These are phyloP conservation scores for Ormosia semicastrata DNA, from an alignment of 306 rosid genomes.

Conservation along the genomic window DNA sequence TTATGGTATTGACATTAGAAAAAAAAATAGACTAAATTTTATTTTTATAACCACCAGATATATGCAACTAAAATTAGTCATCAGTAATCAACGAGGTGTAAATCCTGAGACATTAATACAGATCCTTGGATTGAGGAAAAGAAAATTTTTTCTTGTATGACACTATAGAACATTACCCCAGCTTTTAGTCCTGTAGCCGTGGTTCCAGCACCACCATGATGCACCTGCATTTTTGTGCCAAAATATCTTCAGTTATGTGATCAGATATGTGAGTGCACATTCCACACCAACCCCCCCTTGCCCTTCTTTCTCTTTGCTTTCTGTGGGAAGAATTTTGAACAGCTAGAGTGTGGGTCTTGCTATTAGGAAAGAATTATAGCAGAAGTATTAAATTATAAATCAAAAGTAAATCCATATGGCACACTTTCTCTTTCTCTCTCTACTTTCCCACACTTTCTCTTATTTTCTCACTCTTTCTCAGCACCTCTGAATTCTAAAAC, in stretches of 20 bases:
- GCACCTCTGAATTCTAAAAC: no score
- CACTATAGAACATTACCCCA: slow-evolving; percentile 57
- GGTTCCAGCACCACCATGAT: slow-evolving; percentile 96
- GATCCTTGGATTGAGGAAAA: not conserved
- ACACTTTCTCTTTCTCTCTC: no score
- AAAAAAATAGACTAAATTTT: not conserved
- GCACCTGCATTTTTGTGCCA: slow-evolving; percentile 63
- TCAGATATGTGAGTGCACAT: not conserved
- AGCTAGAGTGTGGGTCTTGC: not conserved
- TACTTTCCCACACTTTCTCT: no score
- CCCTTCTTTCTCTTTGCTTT: not conserved
- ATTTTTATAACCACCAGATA: not conserved
- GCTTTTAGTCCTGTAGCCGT: slow-evolving; percentile 87
- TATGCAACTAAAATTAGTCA: not conserved
- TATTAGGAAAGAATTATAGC: not conserved
- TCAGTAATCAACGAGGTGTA: not conserved
- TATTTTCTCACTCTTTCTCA: no score
- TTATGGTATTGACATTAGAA: slow-evolving; percentile 19
- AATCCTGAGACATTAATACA: not conserved
- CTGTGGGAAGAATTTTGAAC: not conserved
- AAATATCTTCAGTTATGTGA: not conserved
- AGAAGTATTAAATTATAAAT: not conserved
- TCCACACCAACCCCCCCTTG: not conserved
- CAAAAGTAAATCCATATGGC: not conserved
- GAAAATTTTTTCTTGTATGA: not conserved